phyloP scores from a whole-genome alignment of 208 protist species.

The Vickermania ingenoplastis region DNA sequence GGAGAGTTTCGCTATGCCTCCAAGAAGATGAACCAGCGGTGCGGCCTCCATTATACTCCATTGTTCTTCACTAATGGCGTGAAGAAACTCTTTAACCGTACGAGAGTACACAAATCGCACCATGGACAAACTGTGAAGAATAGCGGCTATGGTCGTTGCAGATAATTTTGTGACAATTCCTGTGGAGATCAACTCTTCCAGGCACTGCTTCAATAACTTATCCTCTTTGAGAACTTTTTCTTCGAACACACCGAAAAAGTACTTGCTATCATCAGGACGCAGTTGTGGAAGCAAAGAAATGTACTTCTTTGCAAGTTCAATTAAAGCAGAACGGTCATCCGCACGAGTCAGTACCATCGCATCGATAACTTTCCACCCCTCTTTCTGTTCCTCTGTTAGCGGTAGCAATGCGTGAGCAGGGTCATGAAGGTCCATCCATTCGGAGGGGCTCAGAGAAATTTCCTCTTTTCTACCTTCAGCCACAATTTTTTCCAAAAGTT shows the following conservation, averaged over 20 bases:
- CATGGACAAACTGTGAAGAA: constrained; percentile 62
- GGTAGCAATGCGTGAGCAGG: constrained; percentile 43
- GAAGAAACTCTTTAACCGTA: constrained; percentile 51
- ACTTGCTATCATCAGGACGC: constrained; percentile 74
- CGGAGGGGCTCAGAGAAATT: constrained; percentile 15
- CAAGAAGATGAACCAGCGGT: constrained; percentile 57
- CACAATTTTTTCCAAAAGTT: neutral
- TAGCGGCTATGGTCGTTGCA: constrained; percentile 45
- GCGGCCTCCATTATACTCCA: constrained; percentile 68
- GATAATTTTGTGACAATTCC: constrained; percentile 39
- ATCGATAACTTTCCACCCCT: constrained; percentile 56
- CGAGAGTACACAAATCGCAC: constrained; percentile 69
- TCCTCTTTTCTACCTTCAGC: neutral
- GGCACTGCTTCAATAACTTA: constrained; percentile 56
- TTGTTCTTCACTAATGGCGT: constrained; percentile 58
- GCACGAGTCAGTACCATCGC: constrained; percentile 54
- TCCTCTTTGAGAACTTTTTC: constrained; percentile 85
- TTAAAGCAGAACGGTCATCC: constrained; percentile 30
- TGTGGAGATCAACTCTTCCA: constrained; percentile 39
- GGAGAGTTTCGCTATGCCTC: constrained; percentile 43
- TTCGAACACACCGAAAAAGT: constrained; percentile 77
- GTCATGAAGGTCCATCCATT: constrained; percentile 76
- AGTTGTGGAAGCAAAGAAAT: constrained; percentile 32
- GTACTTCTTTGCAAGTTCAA: constrained; percentile 43
- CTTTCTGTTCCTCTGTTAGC: constrained; percentile 44